Evolutionary conservation across 176 grass and related monocot species (phyloP).

Genomic region (Lolium perenne): DNA sequence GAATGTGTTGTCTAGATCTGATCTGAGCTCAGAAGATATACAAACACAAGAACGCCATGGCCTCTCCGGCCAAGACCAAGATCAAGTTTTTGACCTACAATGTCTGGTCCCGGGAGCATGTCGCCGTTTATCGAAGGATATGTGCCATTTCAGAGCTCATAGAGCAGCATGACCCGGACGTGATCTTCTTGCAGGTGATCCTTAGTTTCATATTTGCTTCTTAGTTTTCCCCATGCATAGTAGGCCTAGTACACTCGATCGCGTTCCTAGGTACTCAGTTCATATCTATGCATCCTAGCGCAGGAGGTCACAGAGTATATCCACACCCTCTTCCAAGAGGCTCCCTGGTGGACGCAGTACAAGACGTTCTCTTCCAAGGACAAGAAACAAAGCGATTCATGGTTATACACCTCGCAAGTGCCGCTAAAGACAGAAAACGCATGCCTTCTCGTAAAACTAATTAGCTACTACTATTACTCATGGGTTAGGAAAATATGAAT

Average conservation of each 20-base stretch:
- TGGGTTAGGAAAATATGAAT: too few species aligned
- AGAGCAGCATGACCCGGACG: conserved; percentile 6
- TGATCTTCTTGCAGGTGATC: conserved; percentile 36
- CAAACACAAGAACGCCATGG: background rate
- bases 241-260: background rate
- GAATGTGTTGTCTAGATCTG: background rate
- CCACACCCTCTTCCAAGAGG: background rate
- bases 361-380: conserved; percentile 1
- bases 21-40: background rate
- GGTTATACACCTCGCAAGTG: background rate
- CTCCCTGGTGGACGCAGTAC: background rate
- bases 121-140: conserved; percentile 23
- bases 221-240: background rate
- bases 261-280: background rate
- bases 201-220: background rate
- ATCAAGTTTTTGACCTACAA: conserved; percentile 50
- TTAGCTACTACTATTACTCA: too few species aligned
- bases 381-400: background rate
- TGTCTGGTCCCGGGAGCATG: conserved; percentile 10
- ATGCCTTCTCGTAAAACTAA: background rate
- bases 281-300: background rate
- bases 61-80: background rate
- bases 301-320: conserved; percentile 19
- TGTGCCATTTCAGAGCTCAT: conserved; percentile 8
- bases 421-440: background rate